Percentiles rank a stretch among this genome's conserved stretches.
Conservation (phyloP, 176 grass and related monocot genomes). For the Raddia guianensis region DNA sequence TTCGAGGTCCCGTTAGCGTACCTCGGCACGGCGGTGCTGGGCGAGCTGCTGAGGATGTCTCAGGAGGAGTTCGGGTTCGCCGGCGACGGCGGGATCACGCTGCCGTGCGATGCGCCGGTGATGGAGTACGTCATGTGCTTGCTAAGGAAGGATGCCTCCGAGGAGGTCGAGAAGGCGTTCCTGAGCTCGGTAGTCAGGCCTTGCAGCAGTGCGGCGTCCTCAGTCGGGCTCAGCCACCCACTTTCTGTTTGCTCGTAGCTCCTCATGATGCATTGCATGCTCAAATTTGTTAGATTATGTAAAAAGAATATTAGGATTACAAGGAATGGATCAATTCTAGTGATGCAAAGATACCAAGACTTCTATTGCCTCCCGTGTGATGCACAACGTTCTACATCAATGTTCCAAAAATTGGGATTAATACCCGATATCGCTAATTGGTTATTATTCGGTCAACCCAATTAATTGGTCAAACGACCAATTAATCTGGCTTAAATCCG, state of each 20-base stretch:
- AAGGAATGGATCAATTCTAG: background rate
- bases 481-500: too few species aligned
- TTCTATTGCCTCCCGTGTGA: too few species aligned
- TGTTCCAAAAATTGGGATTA: too few species aligned
- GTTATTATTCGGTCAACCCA: too few species aligned
- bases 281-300: background rate
- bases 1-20: constrained; percentile 45
- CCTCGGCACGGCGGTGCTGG: constrained; percentile 11
- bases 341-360: background rate
- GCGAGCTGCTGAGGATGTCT: constrained; percentile 42
- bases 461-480: too few species aligned
- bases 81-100: constrained; percentile 48
- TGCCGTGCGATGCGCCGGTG: constrained; percentile 44
- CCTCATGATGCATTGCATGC: background rate
- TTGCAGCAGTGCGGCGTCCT: background rate
- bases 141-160: constrained; percentile 40
- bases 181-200: constrained; percentile 48
- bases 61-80: constrained; percentile 49
- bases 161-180: constrained; percentile 54
- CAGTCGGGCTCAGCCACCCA: background rate
- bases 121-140: constrained; percentile 55
- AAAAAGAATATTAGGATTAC: background rate
- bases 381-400: too few species aligned
- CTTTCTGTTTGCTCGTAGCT: constrained; percentile 19
- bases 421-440: too few species aligned